A percentile compares a stretch with the other conserved stretches of the same genome.
Evolutionary conservation across 495 filamentous ascomycete genomes (phyloP).

Genomic region (Penicillium tannophilum): DNA sequence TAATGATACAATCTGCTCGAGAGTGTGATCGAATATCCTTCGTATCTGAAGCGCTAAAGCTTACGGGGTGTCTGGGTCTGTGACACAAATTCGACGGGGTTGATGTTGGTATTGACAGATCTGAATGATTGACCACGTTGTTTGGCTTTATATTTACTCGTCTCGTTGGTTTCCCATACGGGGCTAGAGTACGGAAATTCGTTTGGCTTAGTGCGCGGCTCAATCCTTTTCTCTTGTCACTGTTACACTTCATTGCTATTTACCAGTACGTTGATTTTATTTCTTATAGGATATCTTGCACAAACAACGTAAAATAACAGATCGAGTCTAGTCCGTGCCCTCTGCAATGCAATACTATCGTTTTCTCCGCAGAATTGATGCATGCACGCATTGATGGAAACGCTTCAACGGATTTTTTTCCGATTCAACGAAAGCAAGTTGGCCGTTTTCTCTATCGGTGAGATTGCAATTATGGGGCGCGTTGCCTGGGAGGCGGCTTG

Average conservation of each 20-base stretch:
- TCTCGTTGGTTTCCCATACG: neutral
- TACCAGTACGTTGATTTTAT: neutral
- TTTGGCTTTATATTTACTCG: neutral
- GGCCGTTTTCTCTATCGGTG: constrained; percentile 15
- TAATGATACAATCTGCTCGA: no score
- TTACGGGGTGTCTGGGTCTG: neutral
- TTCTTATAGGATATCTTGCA: neutral
- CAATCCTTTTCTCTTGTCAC: neutral
- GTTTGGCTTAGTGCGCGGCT: neutral
- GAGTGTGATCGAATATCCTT: no score
- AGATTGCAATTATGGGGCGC: constrained; percentile 13
- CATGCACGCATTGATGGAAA: constrained; percentile 7
- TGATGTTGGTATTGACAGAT: neutral
- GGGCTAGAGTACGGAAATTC: neutral
- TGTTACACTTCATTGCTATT: neutral
- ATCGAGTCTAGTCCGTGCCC: neutral
- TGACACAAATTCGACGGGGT: neutral
- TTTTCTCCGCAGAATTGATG: constrained; percentile 4
- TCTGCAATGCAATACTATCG: constrained; percentile 3
- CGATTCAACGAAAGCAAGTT: constrained; percentile 18
- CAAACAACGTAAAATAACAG: neutral
- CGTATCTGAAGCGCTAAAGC: neutral
- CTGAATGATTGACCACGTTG: neutral
- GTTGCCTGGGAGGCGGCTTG: constrained; percentile 14
- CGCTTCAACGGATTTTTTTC: constrained; percentile 6